phyloP scores from a whole-genome alignment of 805 yeast species.

The Kodamaea neixiangensis region DNA sequence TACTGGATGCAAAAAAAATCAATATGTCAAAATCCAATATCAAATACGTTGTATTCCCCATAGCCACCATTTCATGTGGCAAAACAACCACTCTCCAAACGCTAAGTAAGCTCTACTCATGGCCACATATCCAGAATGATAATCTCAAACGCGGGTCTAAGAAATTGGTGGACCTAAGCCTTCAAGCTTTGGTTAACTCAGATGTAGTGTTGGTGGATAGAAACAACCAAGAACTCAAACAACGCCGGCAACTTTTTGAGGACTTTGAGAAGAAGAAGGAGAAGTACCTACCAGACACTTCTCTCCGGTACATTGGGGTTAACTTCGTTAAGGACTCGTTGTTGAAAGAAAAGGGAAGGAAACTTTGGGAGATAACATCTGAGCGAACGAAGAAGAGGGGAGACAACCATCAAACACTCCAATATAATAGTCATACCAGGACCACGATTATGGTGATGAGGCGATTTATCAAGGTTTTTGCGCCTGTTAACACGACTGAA shows the following conservation, averaged over 20 bases:
- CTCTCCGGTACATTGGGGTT: slow-evolving; percentile 62
- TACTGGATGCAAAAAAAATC: slow-evolving; percentile 1
- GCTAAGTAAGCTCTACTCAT: slow-evolving; percentile 49
- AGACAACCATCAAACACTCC: slow-evolving; percentile 83
- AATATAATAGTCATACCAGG: slow-evolving; percentile 48
- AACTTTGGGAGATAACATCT: slow-evolving; percentile 52
- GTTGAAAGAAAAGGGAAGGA: slow-evolving; percentile 17
- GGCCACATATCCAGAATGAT: slow-evolving; percentile 87
- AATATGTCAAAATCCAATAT: slow-evolving; percentile 16
- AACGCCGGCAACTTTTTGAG: slow-evolving; percentile 46
- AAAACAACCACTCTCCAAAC: slow-evolving; percentile 79
- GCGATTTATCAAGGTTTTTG: slow-evolving; percentile 71
- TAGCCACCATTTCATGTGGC: slow-evolving; percentile 93
- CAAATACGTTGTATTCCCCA: slow-evolving; percentile 71
- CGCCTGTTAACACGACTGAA: slow-evolving; percentile 47
- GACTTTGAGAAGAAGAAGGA: slow-evolving; percentile 4
- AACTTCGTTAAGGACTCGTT: slow-evolving; percentile 50
- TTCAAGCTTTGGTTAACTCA: neutral
- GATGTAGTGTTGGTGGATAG: slow-evolving; percentile 75
- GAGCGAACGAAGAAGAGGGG: slow-evolving; percentile 69
- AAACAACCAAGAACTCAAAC: slow-evolving; percentile 66
- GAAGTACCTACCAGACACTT: slow-evolving; percentile 17
- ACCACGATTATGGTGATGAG: slow-evolving; percentile 64
- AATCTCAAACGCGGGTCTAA: slow-evolving; percentile 51
- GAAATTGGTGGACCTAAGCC: slow-evolving; percentile 24